phyloP scores from a whole-genome alignment of 441 rosid species.

The Daphne laureola region DNA sequence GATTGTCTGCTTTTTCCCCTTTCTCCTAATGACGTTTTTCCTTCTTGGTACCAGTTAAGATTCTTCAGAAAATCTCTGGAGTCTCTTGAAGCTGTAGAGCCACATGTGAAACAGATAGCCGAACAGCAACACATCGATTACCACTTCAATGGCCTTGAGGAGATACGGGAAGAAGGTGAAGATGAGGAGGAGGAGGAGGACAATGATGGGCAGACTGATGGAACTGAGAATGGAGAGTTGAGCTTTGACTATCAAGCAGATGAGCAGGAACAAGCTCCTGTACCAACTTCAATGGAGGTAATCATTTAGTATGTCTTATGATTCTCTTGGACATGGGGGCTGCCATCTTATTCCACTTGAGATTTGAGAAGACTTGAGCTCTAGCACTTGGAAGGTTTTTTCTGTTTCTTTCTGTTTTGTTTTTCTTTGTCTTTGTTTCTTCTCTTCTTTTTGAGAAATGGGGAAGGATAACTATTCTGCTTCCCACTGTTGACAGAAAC shows the following conservation, averaged over 20 bases:
- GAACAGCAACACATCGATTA: conserved; percentile 59
- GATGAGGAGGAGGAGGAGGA: conserved; percentile 18
- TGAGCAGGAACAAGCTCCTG: conserved; percentile 37
- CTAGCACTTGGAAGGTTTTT: no score
- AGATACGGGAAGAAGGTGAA: conserved; percentile 35
- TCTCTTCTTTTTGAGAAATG: no score
- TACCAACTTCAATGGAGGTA: conserved; percentile 68
- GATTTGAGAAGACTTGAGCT: no score
- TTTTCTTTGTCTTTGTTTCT: no score
- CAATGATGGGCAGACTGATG: conserved; percentile 35
- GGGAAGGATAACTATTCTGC: no score
- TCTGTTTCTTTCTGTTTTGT: no score
- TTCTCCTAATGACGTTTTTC: conserved; percentile 9
- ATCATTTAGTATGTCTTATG: conserved; percentile 12
- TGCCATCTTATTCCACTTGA: no score
- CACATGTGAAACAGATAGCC: conserved; percentile 44
- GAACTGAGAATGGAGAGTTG: conserved; percentile 63
- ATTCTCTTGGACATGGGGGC: background rate
- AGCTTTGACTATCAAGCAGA: conserved; percentile 68
- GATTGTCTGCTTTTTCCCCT: background rate
- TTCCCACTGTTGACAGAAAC: no score
- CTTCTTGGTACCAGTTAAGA: conserved; percentile 31
- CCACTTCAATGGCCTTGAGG: conserved; percentile 60
- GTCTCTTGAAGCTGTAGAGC: conserved; percentile 60
- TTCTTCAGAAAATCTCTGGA: conserved; percentile 58